phyloP scores from a whole-genome alignment of 1,284 basidiomycete genomes.

The Tremellales sp. region DNA sequence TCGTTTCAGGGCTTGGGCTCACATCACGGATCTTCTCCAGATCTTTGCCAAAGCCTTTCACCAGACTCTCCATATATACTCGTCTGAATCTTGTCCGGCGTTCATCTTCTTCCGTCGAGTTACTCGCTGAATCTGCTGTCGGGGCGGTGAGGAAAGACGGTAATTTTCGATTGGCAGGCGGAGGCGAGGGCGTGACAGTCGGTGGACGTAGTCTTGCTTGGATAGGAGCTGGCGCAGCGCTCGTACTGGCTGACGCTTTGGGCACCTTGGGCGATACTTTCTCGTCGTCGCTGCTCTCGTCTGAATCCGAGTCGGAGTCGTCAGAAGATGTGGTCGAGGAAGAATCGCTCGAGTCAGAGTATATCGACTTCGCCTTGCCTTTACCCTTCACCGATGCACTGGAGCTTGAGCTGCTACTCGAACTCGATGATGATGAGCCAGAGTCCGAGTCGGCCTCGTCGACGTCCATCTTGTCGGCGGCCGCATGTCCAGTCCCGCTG shows the following conservation, averaged over 20 bases:
- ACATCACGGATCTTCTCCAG: constrained; percentile 44
- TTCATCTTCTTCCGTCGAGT: constrained; percentile 27
- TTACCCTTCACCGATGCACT: constrained; percentile 7
- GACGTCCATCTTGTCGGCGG: constrained; percentile 11
- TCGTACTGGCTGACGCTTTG: constrained; percentile 2
- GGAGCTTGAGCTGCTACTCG: background rate
- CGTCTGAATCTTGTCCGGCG: constrained; percentile 37
- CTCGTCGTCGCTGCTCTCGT: constrained; percentile 10
- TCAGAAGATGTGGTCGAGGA: constrained; percentile 2
- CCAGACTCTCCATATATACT: constrained; percentile 48
- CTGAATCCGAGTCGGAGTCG: constrained; percentile 28
- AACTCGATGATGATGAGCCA: constrained; percentile 12
- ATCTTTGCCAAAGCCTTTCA: constrained; percentile 46
- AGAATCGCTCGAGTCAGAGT: constrained; percentile 12
- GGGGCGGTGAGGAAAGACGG: constrained; percentile 14
- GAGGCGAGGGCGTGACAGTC: constrained; percentile 36
- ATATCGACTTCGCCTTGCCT: background rate
- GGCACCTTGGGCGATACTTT: background rate
- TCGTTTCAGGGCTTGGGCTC: constrained; percentile 10
- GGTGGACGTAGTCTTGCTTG: constrained; percentile 15
- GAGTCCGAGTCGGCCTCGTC: constrained; percentile 17
- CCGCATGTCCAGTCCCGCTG: constrained; percentile 9
- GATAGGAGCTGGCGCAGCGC: background rate
- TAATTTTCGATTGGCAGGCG: constrained; percentile 20
- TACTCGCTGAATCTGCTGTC: background rate